phyloP scores from a whole-genome alignment of 2,329 filamentous ascomycete species.

The Fusarium longipes region DNA sequence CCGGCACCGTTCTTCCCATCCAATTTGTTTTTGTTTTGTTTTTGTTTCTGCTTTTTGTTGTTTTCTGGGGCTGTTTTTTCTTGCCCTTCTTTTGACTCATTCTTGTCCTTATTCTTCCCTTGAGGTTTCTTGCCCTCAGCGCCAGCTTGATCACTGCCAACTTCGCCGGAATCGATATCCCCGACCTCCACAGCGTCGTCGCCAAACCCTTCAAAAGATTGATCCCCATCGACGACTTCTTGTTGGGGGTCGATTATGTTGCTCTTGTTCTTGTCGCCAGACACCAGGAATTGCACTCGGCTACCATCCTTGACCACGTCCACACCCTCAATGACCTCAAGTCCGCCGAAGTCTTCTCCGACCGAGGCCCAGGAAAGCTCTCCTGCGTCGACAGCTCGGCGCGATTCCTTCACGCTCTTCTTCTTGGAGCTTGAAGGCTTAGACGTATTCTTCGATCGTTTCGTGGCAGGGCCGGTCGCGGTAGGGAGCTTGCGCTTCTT shows the following conservation, averaged over 20 bases:
- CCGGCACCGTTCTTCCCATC: slow-evolving; percentile 42
- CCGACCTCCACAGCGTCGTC: slow-evolving; percentile 56
- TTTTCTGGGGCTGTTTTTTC: slow-evolving; percentile 44
- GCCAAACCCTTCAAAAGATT: slow-evolving; percentile 75
- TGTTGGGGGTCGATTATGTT: slow-evolving; percentile 47
- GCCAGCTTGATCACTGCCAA: slow-evolving; percentile 48
- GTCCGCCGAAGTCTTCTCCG: slow-evolving; percentile 90
- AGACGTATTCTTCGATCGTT: slow-evolving; percentile 51
- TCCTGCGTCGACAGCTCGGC: slow-evolving; percentile 56
- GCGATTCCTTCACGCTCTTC: slow-evolving; percentile 46
- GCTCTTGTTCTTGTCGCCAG: slow-evolving; percentile 56
- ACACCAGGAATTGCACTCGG: slow-evolving; percentile 66
- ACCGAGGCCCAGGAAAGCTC: slow-evolving; percentile 75
- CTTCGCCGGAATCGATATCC: slow-evolving; percentile 49
- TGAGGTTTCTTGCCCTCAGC: slow-evolving; percentile 47
- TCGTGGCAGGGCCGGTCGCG: slow-evolving; percentile 49
- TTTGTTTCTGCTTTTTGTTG: slow-evolving; percentile 38
- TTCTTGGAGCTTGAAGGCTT: slow-evolving; percentile 37
- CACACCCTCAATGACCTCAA: slow-evolving; percentile 93
- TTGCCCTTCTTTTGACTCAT: slow-evolving; percentile 47
- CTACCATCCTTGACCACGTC: slow-evolving; percentile 78
- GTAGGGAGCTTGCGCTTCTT: slow-evolving; percentile 56
- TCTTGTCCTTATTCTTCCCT: slow-evolving; percentile 48
- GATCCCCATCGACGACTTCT: slow-evolving; percentile 53
- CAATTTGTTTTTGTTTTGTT: slow-evolving; percentile 44